These are phyloP conservation scores for Huntiella abstrusa DNA, from an alignment of 2,329 filamentous ascomycete genomes.

Conservation along the genomic window DNA sequence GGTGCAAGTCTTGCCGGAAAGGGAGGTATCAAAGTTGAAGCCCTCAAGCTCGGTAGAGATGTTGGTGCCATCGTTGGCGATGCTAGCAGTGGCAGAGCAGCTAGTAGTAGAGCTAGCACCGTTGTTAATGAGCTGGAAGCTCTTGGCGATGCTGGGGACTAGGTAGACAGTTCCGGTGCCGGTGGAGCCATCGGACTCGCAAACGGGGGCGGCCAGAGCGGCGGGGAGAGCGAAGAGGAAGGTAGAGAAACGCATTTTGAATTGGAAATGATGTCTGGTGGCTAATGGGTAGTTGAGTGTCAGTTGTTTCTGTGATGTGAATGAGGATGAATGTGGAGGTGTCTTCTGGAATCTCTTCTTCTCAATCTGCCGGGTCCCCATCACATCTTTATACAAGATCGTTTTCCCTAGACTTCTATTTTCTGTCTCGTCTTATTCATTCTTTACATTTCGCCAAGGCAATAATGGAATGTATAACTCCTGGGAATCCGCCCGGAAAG, in stretches of 20 bases:
- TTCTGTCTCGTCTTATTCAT: too few relatives aligned
- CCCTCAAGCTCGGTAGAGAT: conserved; percentile 17
- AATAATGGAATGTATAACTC: too few relatives aligned
- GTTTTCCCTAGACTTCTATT: too few relatives aligned
- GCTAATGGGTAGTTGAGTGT: background rate
- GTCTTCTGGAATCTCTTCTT: too few relatives aligned
- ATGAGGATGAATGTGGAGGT: too few relatives aligned
- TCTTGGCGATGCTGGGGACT: conserved; percentile 8
- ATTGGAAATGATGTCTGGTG: background rate
- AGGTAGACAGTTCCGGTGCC: too few relatives aligned
- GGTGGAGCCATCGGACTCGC: background rate
- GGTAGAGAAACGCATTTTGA: conserved; percentile 15
- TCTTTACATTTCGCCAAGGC: too few relatives aligned
- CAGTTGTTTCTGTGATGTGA: too few relatives aligned
- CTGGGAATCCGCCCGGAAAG: too few relatives aligned
- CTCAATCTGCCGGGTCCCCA: too few relatives aligned
- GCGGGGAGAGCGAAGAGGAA: conserved; percentile 13
- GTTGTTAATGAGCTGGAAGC: conserved; percentile 4
- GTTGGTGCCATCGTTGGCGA: conserved; percentile 14
- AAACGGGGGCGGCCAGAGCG: conserved; percentile 12
- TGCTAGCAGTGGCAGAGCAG: conserved; percentile 2
- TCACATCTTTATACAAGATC: too few relatives aligned
- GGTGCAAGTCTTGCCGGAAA: conserved; percentile 15
- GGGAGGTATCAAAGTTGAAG: conserved; percentile 15
- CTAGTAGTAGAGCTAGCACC: conserved; percentile 4